A percentile compares a stretch with the other conserved stretches of the same genome.
Conservation (phyloP, 495 filamentous ascomycete genomes). For the Cairneyella variabilis region DNA sequence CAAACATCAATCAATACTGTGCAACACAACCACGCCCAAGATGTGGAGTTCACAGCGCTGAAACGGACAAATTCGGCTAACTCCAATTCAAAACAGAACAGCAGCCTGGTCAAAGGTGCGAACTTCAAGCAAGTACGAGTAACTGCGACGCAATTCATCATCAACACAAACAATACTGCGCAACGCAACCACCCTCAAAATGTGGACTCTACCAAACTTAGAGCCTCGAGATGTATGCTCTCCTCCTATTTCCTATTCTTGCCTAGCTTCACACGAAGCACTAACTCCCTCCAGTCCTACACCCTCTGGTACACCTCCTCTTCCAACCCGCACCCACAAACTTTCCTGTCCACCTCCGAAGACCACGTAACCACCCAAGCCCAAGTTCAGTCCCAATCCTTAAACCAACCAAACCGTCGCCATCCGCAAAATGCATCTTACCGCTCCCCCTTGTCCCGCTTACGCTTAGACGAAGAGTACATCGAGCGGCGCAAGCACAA, state of each 20-base stretch:
- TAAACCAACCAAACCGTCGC: constrained; percentile 16
- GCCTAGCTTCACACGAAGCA: background rate
- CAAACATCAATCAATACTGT: too few relatives aligned
- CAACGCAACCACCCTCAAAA: constrained; percentile 26
- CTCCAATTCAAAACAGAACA: too few relatives aligned
- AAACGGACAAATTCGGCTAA: too few relatives aligned
- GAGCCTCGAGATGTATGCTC: constrained; percentile 65
- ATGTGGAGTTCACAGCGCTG: too few relatives aligned
- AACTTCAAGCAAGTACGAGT: too few relatives aligned
- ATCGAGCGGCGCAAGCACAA: constrained; percentile 64
- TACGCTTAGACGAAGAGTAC: constrained; percentile 64
- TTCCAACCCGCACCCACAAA: constrained; percentile 22
- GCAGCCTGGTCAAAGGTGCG: too few relatives aligned
- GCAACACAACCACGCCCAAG: too few relatives aligned
- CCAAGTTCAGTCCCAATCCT: constrained; percentile 18
- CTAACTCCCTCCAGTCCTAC: constrained; percentile 48
- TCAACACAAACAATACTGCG: background rate
- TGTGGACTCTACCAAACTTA: constrained; percentile 70
- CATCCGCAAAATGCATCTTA: constrained; percentile 28
- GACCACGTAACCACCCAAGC: constrained; percentile 18
- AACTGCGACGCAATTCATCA: too few relatives aligned
- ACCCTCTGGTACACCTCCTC: constrained; percentile 64
- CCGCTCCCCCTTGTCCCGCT: constrained; percentile 53
- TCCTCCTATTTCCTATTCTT: background rate
- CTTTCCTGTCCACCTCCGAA: constrained; percentile 26